Evolutionary conservation across 75 land plant genomes (phyloP).

Genomic region (Cupressus sempervirens): DNA sequence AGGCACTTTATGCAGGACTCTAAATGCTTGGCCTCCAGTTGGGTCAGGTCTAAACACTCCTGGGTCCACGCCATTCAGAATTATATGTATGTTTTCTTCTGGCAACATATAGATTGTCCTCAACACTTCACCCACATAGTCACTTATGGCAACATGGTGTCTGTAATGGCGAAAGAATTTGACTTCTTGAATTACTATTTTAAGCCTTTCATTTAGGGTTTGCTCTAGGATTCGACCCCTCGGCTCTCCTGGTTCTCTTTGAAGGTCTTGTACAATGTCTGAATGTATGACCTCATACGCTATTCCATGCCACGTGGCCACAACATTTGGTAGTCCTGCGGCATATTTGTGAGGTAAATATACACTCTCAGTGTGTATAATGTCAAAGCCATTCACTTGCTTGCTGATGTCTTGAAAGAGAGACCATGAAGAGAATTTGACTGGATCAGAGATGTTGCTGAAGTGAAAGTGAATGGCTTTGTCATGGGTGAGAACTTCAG

Average conservation of each 20-base stretch:
- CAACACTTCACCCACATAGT: conserved; percentile 58
- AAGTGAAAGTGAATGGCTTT: not conserved
- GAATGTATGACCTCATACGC: conserved; percentile 72
- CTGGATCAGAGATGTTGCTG: not conserved
- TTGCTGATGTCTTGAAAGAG: not conserved
- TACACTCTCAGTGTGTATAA: conserved; percentile 42
- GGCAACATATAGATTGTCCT: conserved; percentile 67
- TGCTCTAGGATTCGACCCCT: conserved; percentile 29
- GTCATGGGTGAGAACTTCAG: not conserved
- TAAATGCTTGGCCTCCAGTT: conserved; percentile 28
- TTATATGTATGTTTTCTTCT: conserved; percentile 53
- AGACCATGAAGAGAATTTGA: not conserved
- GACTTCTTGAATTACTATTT: conserved; percentile 53
- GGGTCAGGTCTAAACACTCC: conserved; percentile 31
- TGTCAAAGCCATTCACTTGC: not conserved
- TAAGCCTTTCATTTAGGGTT: not conserved
- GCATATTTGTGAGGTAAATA: conserved; percentile 45
- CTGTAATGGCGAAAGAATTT: conserved; percentile 55
- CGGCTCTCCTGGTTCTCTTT: conserved; percentile 42
- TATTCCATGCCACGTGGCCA: conserved; percentile 82
- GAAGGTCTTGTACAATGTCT: conserved; percentile 72
- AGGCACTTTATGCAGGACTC: conserved; percentile 40
- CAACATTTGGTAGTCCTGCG: conserved; percentile 39
- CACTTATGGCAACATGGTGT: conserved; percentile 75
- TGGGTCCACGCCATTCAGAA: conserved; percentile 73